Conservation (phyloP, 495 filamentous ascomycete species). For the Tetracladium marchalianum region DNA sequence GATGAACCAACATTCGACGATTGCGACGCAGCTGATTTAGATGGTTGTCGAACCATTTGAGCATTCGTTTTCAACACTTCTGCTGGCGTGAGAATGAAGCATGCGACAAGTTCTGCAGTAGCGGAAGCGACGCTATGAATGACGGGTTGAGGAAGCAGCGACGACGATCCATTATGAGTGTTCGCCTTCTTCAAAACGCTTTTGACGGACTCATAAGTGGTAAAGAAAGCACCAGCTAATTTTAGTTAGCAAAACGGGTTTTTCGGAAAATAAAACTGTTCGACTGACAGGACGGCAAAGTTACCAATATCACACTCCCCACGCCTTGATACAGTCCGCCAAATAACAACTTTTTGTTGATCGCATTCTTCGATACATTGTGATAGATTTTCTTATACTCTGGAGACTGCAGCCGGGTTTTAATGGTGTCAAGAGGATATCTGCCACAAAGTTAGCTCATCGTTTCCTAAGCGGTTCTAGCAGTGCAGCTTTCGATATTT, state of each 20-base stretch:
- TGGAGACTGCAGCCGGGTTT: conserved; percentile 73
- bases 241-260: neutral
- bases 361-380: conserved; percentile 37
- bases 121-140: conserved; percentile 64
- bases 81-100: conserved; percentile 75
- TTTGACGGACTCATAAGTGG: conserved; percentile 74
- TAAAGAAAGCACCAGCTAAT: conserved; percentile 80
- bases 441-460: no score
- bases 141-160: conserved; percentile 47
- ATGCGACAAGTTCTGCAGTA: conserved; percentile 69
- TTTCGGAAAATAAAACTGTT: conserved; percentile 32
- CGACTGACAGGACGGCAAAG: conserved; percentile 69
- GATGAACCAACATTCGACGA: conserved; percentile 11
- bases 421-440: conserved; percentile 78
- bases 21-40: conserved; percentile 8
- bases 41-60: conserved; percentile 46
- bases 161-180: conserved; percentile 24
- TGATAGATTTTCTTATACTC: conserved; percentile 57
- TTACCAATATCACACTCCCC: conserved; percentile 79
- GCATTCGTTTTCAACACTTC: conserved; percentile 93
- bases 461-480: no score
- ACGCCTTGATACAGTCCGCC: conserved; percentile 80
- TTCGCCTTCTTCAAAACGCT: conserved; percentile 37
- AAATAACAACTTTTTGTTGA: conserved; percentile 49
- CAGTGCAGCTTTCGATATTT: no score